Evolutionary conservation across 257 asterid species (phyloP), one percentile per base, ranked within the genome.

Genomic region (Lithospermum erythrorhizon): DNA sequence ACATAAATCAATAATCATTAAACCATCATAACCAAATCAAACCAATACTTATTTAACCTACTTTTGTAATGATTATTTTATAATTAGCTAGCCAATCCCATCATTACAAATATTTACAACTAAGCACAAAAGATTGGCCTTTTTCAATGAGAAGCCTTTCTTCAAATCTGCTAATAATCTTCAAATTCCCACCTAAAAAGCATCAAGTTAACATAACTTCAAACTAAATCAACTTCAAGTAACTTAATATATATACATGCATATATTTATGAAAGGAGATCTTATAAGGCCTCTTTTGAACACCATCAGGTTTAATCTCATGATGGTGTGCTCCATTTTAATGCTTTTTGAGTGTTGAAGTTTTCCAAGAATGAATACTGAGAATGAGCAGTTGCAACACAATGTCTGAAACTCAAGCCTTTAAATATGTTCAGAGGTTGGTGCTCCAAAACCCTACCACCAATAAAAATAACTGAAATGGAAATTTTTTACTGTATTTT

Each of bases 271-370:
- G 30, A 18, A 0, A 58, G 25, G 59, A 18, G 78, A 47, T n/a
- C 83, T 21, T 66, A 93, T 97, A 80, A 93, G 75, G 79, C 94
- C 94, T 68, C 98, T 83, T n/a, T 65, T 93, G 98, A 60, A 93
- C 97, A 27, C 98, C 98, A 66, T 93, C 98, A 25, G 98, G 98
- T 82, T 93, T 89, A 78, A 93, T 93, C 98, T 93, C 59, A 93
- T 84, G 80, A 93, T 88, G 6, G 98, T 88, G 62, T 86, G 95
- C 94, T 93, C 98, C 98, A 93, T 70, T 57, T 53, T 57, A n/a
- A 4, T 65, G 57, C 27, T 27, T 27, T 32, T 32, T 32, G 45
- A 3, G 17, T 13, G 17, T 13, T 41, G 17, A 41, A 14, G 49
- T 8, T 41, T 41, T 41, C 2, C 14, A 35, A 35, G 45, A 3